A percentile compares a stretch with the other conserved stretches of the same genome.
These are phyloP conservation scores for Phytophthora colocasiae DNA, from an alignment of 352 stramenopile species.

Conservation along the genomic window DNA sequence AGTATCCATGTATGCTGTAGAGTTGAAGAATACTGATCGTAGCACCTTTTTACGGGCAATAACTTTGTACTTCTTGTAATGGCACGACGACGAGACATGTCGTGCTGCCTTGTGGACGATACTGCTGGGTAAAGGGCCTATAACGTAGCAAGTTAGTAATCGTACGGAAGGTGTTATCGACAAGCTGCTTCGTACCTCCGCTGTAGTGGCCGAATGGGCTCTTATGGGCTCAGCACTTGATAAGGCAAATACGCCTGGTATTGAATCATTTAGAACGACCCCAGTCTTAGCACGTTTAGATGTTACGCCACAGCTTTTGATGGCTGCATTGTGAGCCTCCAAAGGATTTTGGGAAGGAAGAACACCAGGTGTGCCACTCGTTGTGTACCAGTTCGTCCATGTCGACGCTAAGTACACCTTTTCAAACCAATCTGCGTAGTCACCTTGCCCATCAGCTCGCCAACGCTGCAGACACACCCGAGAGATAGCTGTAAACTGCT, in stretches of 20 bases:
- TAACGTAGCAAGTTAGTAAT: no score
- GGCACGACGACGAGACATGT: no score
- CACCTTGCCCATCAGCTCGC: conserved; percentile 1
- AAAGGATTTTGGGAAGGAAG: conserved; percentile 19
- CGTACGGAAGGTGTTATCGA: no score
- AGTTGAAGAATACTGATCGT: no score
- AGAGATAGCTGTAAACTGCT: neutral
- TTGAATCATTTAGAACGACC: conserved; percentile 19
- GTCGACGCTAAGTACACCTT: conserved; percentile 10
- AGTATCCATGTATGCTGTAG: no score
- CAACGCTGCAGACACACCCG: neutral
- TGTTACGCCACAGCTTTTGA: conserved; percentile 14
- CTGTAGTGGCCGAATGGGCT: no score
- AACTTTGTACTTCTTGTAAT: no score
- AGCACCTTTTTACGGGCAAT: no score
- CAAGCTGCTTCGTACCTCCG: no score
- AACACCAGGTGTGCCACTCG: conserved; percentile 7
- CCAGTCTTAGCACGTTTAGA: conserved; percentile 10
- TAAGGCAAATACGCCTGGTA: neutral
- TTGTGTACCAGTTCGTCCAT: conserved; percentile 5
- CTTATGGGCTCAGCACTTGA: no score
- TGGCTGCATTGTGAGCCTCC: conserved; percentile 15
- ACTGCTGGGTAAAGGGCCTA: no score
- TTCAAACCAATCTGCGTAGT: conserved; percentile 11
- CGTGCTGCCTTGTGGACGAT: no score